These are phyloP conservation scores for Phytomonas sp. DNA, from an alignment of 208 protist genomes.

Conservation along the genomic window DNA sequence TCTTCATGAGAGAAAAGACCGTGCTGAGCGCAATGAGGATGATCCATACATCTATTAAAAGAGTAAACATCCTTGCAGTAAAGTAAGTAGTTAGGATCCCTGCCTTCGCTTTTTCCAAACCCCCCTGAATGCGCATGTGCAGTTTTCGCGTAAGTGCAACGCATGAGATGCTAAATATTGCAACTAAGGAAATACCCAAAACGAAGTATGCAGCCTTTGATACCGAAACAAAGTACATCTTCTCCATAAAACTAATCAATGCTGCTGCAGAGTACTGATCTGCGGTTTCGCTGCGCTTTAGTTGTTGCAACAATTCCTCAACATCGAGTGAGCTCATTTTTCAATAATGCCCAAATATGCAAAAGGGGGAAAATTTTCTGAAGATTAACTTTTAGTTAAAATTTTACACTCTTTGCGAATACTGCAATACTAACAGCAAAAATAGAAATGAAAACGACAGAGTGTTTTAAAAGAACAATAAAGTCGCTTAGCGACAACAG, in stretches of 20 bases:
- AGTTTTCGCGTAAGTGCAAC: too few relatives aligned
- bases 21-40: slow-evolving; percentile 14
- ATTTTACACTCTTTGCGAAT: not conserved
- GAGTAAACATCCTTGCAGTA: not conserved
- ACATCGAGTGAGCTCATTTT: not conserved
- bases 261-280: not conserved
- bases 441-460: slow-evolving; percentile 4
- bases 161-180: too few relatives aligned
- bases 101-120: too few relatives aligned
- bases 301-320: slow-evolving; percentile 1
- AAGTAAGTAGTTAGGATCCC: too few relatives aligned
- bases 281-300: not conserved
- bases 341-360: not conserved
- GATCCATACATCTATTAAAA: slow-evolving; percentile 11
- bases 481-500: not conserved
- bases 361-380: not conserved
- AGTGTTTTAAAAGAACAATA: not conserved
- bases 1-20: slow-evolving; percentile 18
- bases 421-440: slow-evolving; percentile 12
- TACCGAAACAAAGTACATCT: too few relatives aligned
- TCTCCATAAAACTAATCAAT: not conserved
- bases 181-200: too few relatives aligned
- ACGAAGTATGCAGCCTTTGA: too few relatives aligned
- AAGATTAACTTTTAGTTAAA: not conserved
- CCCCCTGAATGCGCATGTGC: too few relatives aligned